These are phyloP conservation scores for Penicillium odoratum DNA, from an alignment of 495 filamentous ascomycete genomes.

Conservation along the genomic window DNA sequence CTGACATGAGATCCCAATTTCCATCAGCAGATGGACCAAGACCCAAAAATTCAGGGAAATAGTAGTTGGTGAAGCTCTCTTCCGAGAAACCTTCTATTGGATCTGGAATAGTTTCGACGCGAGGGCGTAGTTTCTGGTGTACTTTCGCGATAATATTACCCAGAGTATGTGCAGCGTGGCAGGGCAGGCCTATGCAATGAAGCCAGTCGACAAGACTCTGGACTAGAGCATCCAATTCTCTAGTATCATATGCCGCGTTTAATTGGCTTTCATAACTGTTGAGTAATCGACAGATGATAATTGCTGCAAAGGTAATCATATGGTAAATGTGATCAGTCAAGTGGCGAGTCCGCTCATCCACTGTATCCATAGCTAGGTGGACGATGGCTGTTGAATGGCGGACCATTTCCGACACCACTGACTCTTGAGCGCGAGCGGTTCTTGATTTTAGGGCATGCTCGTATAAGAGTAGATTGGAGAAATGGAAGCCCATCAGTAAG, in stretches of 20 bases:
- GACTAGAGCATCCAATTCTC: constrained; percentile 34
- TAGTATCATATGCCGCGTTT: constrained; percentile 23
- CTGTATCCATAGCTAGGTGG: constrained; percentile 47
- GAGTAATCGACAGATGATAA: constrained; percentile 41
- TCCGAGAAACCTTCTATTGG: constrained; percentile 16
- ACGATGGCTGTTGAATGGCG: constrained; percentile 42
- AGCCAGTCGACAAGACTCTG: constrained; percentile 41
- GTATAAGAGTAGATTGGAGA: constrained; percentile 45
- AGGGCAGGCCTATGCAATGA: constrained; percentile 43
- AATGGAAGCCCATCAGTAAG: constrained; percentile 49
- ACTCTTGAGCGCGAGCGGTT: constrained; percentile 35
- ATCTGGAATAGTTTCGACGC: constrained; percentile 12
- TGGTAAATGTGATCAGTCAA: constrained; percentile 51
- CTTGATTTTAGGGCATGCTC: constrained; percentile 41
- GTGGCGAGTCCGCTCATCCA: constrained; percentile 46
- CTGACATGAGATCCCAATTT: constrained; percentile 28
- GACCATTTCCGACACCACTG: constrained; percentile 43
- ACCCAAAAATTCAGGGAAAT: constrained; percentile 34
- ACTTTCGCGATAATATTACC: constrained; percentile 38
- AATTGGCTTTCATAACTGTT: constrained; percentile 39
- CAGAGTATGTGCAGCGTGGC: constrained; percentile 46
- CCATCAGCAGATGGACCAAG: constrained; percentile 26
- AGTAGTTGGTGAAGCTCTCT: constrained; percentile 26
- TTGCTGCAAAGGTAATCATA: constrained; percentile 48
- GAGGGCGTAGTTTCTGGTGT: constrained; percentile 23